Percentiles rank a stretch among this genome's conserved stretches.
Conservation (phyloP, 2,329 filamentous ascomycete species). For the Chaetomiaceae sp. region DNA sequence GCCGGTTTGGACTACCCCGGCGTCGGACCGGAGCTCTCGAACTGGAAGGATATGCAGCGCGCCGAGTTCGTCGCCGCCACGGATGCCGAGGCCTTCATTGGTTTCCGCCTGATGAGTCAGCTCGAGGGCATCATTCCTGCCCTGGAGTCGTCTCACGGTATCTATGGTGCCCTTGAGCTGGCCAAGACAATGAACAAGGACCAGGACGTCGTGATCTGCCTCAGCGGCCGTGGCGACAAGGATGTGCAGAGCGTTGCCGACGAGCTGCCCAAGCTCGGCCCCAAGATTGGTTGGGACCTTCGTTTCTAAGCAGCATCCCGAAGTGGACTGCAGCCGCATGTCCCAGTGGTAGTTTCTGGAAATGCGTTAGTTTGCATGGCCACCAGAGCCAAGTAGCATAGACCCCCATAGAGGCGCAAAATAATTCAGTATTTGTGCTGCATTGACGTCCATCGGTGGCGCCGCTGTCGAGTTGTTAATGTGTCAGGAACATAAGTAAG, state of each 20-base stretch:
- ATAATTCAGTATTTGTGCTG: neutral
- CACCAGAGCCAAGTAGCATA: slow-evolving; percentile 1
- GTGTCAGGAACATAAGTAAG: too few species aligned
- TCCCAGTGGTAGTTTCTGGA: too few species aligned
- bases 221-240: slow-evolving; percentile 93
- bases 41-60: slow-evolving; percentile 86
- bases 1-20: slow-evolving; percentile 96
- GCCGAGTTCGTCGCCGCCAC: slow-evolving; percentile 89
- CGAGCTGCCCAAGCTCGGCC: slow-evolving; percentile 81
- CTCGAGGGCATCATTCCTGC: slow-evolving; percentile 96
- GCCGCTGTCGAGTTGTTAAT: too few species aligned
- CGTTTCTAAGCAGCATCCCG: slow-evolving; percentile 49
- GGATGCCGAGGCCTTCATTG: slow-evolving; percentile 82
- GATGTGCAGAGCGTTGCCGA: slow-evolving; percentile 98
- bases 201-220: slow-evolving; percentile 86
- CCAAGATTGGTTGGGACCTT: slow-evolving; percentile 74
- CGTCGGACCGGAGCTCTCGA: slow-evolving; percentile 85
- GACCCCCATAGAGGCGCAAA: neutral
- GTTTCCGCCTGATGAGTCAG: slow-evolving; percentile 79
- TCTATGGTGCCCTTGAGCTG: slow-evolving; percentile 82
- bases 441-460: too few species aligned
- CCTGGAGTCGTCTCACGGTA: slow-evolving; percentile 86
- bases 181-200: slow-evolving; percentile 89
- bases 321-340: too few species aligned
- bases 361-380: neutral